These are phyloP conservation scores for Candida buenavistaensis DNA, from an alignment of 1,139 yeast genomes.

Conservation along the genomic window DNA sequence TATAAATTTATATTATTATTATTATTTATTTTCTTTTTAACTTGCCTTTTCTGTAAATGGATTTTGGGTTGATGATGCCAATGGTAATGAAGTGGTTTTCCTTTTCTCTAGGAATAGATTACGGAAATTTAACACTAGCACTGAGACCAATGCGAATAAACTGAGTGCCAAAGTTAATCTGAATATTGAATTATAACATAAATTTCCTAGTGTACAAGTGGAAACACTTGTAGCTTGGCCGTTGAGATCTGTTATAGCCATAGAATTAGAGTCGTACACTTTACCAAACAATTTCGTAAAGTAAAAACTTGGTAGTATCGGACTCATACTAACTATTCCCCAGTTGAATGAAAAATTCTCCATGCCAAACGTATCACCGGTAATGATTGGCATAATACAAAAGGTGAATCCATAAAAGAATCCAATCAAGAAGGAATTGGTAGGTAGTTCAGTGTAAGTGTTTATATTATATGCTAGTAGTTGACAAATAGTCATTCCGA, in stretches of 20 bases:
- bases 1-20: constrained; percentile 1
- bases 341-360: constrained; percentile 54
- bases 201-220: constrained; percentile 38
- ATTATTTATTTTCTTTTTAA: constrained; percentile 2
- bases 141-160: constrained; percentile 22
- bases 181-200: constrained; percentile 48
- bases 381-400: constrained; percentile 58
- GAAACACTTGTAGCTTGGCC: constrained; percentile 13
- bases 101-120: constrained; percentile 3
- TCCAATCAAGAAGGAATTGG: constrained; percentile 48
- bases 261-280: constrained; percentile 48
- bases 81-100: constrained; percentile 9
- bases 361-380: constrained; percentile 59
- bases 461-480: constrained; percentile 33
- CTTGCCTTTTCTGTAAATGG: constrained; percentile 8
- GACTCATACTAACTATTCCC: constrained; percentile 58
- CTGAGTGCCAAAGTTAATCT: constrained; percentile 33
- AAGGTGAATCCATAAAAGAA: constrained; percentile 59
- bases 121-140: constrained; percentile 27
- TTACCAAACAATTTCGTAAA: constrained; percentile 54
- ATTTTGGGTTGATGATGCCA: constrained; percentile 6
- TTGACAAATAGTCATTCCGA: constrained; percentile 44
- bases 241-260: constrained; percentile 2
- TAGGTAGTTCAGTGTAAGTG: constrained; percentile 31
- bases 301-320: constrained; percentile 51